Evolutionary conservation across 768 basidiomycete genomes (phyloP), one percentile per base, ranked within the genome.

Genomic region (Sporobolomyces pararoseus): DNA sequence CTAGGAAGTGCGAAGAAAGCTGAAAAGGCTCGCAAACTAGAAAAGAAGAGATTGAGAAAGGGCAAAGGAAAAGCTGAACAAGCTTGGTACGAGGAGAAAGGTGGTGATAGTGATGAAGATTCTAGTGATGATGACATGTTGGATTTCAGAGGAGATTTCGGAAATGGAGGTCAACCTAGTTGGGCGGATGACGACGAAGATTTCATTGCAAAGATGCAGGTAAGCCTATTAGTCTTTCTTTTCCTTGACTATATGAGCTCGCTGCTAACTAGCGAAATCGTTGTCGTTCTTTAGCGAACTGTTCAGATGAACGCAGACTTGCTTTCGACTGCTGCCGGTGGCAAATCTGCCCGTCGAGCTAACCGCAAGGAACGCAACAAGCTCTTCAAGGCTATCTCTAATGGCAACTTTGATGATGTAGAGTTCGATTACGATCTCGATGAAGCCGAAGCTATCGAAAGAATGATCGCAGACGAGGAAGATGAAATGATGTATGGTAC

Each of bases 151-250:
- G 59, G 17, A 7, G 59, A 61, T 2, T 61, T 49, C 21, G 59
- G 59, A 21, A 19, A 49, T 12, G 59, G 59, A 21, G 69, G 66
- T 6, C 37, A 66, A 39, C 51, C 59, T 17, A 68, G 25, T n/a
- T 74, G 70, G 69, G 73, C 73, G 7, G 70, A 74, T 25, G 14
- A 54, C 7, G 72, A 73, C 47, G 72, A 73, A 61, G 68, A 69
- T 31, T 73, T 63, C 49, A 63, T 73, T 32, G 61, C 37, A 1
- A 14, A 47, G 3, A 49, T 72, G 46, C 71, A 72, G 71, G 66
- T 72, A 6, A 37, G 63, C 34, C 34, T 10, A 17, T 42, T 42
- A 9, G 39, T 9, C 39, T 42, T 42, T 25, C 16, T 7, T 32
- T 29, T 32, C 13, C 46, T 21, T 25, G n/a, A 27, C 27, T 39